A percentile compares a stretch with the other conserved stretches of the same genome.
phyloP scores from a whole-genome alignment of 352 stramenopile species.

The Phytopythium aichiense region DNA sequence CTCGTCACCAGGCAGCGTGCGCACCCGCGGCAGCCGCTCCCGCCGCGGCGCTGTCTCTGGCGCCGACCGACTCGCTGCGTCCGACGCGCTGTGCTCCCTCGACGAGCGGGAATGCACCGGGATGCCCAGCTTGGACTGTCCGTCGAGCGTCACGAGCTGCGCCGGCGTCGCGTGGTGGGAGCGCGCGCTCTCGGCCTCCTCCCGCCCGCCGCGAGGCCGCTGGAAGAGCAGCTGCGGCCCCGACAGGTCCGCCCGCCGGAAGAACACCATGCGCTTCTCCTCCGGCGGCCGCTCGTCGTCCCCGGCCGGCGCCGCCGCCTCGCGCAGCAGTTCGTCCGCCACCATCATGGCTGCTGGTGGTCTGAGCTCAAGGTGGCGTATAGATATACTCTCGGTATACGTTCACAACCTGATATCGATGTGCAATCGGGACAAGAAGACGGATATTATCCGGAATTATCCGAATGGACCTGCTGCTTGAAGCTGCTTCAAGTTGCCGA shows the following conservation, averaged over 20 bases:
- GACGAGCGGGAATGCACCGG: slow-evolving; percentile 9
- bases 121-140: slow-evolving; percentile 37
- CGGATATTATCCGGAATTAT: not conserved
- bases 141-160: slow-evolving; percentile 46
- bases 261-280: slow-evolving; percentile 39
- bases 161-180: slow-evolving; percentile 22
- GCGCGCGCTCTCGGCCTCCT: not conserved
- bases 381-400: not conserved
- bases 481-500: not conserved
- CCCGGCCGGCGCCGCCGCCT: slow-evolving; percentile 3
- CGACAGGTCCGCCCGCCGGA: slow-evolving; percentile 39
- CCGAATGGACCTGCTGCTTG: not conserved
- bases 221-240: slow-evolving; percentile 40
- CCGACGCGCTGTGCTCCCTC: not conserved
- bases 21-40: slow-evolving; percentile 1
- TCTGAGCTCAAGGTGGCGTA: not conserved
- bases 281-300: slow-evolving; percentile 6
- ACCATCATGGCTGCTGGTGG: slow-evolving; percentile 9
- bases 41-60: not conserved
- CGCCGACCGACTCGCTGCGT: not conserved
- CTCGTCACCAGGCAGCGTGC: not conserved
- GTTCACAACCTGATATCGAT: not conserved
- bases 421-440: not conserved
- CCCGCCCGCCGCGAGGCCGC: slow-evolving; percentile 4
- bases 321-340: slow-evolving; percentile 23